Evolutionary conservation across 2,329 filamentous ascomycete genomes (phyloP).

Genomic region (Sphaerulina musiva): DNA sequence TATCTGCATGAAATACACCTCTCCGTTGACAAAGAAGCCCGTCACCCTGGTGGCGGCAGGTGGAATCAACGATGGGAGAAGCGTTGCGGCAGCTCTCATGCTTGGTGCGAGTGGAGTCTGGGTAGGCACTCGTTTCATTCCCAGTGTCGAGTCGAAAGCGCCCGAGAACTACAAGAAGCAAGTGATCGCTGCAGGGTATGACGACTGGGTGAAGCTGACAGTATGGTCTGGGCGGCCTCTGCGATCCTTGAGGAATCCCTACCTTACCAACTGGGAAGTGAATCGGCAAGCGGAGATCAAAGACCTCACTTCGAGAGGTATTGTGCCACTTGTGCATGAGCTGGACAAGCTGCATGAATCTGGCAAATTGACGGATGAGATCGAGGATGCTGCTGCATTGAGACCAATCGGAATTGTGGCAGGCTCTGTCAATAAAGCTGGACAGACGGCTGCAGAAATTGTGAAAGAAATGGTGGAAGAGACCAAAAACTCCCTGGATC

Average conservation of each 20-base stretch:
- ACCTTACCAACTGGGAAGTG: conserved; percentile 90
- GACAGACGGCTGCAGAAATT: conserved; percentile 19
- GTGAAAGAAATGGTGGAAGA: conserved; percentile 12
- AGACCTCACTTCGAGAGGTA: conserved; percentile 76
- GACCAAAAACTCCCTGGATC: not conserved
- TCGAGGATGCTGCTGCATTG: conserved; percentile 33
- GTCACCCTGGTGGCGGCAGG: conserved; percentile 88
- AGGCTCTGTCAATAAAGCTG: conserved; percentile 17
- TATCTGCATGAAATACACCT: conserved; percentile 70
- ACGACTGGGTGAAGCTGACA: conserved; percentile 90
- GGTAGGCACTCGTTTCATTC: conserved; percentile 92
- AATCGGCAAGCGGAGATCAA: conserved; percentile 85
- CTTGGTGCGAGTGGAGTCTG: conserved; percentile 86
- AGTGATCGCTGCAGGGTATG: too few species aligned
- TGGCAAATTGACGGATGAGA: conserved; percentile 27
- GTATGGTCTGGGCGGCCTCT: conserved; percentile 95
- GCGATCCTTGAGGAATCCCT: conserved; percentile 83
- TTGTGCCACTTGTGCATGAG: conserved; percentile 88
- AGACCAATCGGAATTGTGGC: conserved; percentile 25
- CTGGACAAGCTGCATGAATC: conserved; percentile 62
- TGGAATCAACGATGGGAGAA: conserved; percentile 84
- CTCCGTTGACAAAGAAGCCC: conserved; percentile 73
- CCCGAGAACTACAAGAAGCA: conserved; percentile 17
- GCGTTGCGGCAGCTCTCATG: conserved; percentile 81
- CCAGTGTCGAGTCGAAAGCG: conserved; percentile 52